Evolutionary conservation across 768 basidiomycete genomes (phyloP).

Genomic region (Phanerochaete carnosa): DNA sequence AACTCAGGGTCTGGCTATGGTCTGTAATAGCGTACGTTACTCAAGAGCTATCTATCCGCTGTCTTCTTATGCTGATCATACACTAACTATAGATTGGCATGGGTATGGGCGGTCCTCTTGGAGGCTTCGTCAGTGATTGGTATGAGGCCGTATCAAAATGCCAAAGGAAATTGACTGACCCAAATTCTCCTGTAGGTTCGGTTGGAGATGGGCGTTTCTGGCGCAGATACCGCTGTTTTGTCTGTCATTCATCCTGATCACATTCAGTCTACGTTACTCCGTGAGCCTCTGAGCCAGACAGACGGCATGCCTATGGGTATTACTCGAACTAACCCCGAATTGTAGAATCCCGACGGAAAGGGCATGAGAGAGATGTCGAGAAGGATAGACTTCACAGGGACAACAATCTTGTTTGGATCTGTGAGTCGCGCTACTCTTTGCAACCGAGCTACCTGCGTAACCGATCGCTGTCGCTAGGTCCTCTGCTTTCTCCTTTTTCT

Average conservation of each 20-base stretch:
- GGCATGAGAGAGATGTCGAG: constrained; percentile 63
- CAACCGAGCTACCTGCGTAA: constrained; percentile 16
- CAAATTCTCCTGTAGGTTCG: constrained; percentile 43
- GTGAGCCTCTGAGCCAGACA: constrained; percentile 61
- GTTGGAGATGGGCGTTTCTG: constrained; percentile 82
- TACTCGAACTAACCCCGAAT: neutral
- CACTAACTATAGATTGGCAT: constrained; percentile 53
- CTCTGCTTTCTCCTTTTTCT: constrained; percentile 61
- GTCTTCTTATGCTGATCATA: neutral
- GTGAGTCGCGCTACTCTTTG: constrained; percentile 36
- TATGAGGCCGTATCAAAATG: constrained; percentile 23
- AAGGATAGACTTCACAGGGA: constrained; percentile 80
- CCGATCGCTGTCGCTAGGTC: constrained; percentile 21
- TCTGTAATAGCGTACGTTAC: constrained; percentile 67
- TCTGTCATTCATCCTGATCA: constrained; percentile 54
- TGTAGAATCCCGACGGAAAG: constrained; percentile 26
- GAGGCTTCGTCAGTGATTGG: constrained; percentile 69
- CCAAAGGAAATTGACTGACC: neutral
- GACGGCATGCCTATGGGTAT: constrained; percentile 15
- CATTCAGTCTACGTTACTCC: constrained; percentile 57
- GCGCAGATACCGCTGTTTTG: constrained; percentile 68
- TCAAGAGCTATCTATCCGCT: neutral
- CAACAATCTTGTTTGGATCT: constrained; percentile 52
- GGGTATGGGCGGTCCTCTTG: constrained; percentile 76
- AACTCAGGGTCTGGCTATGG: constrained; percentile 63